Conservation (phyloP, 495 filamentous ascomycete species). For the Cercophora newfieldiana region DNA sequence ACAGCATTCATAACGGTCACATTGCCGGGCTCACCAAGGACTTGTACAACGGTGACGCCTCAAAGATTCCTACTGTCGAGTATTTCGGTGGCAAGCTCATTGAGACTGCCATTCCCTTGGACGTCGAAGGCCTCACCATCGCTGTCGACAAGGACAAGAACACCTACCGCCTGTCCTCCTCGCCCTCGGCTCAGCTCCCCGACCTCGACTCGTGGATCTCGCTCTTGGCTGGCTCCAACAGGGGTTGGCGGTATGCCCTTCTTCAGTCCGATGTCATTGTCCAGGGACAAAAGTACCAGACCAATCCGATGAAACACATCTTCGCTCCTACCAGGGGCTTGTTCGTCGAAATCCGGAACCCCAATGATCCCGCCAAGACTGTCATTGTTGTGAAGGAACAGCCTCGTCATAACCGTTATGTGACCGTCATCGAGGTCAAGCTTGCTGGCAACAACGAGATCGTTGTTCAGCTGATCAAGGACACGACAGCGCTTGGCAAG, state of each 20-base stretch:
- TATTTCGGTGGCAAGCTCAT: conserved; percentile 89
- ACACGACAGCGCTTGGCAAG: conserved; percentile 77
- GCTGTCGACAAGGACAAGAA: conserved; percentile 72
- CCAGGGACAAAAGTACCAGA: conserved; percentile 94
- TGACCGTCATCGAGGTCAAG: conserved; percentile 83
- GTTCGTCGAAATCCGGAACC: conserved; percentile 81
- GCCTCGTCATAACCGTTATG: conserved; percentile 60
- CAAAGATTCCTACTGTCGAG: conserved; percentile 78
- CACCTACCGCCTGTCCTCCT: conserved; percentile 75
- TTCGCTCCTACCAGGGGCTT: conserved; percentile 83
- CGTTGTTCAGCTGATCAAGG: conserved; percentile 80
- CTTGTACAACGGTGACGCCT: conserved; percentile 71
- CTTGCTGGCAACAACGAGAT: conserved; percentile 76
- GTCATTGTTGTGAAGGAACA: conserved; percentile 74
- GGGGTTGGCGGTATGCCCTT: conserved; percentile 95
- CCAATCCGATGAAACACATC: conserved; percentile 89
- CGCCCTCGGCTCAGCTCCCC: conserved; percentile 68
- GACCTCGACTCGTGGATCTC: conserved; percentile 78
- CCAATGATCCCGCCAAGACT: conserved; percentile 75
- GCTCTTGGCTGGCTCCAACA: conserved; percentile 78
- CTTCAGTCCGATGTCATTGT: conserved; percentile 93
- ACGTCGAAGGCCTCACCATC: conserved; percentile 77
- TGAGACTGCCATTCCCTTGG: conserved; percentile 60
- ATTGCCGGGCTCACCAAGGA: conserved; percentile 77
- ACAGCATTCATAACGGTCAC: conserved; percentile 83